Evolutionary conservation across 345 rosid species (phyloP), one percentile per base, ranked within the genome.

Genomic region (Diplotaxis tenuifolia): DNA sequence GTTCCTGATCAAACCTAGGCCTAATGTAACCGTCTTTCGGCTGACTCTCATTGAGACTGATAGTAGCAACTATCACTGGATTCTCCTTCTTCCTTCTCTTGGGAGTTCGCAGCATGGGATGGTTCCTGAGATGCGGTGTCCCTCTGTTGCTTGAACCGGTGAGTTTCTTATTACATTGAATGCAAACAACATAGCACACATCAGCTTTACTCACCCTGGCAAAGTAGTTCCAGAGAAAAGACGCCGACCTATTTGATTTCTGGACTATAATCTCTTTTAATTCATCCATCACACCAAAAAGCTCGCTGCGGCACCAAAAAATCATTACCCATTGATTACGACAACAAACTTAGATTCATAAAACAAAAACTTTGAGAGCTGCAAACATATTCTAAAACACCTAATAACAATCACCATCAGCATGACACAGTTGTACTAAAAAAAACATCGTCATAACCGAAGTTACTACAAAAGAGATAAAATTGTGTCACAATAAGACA

Each of bases 81-180:
- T 81, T 83, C 22, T 94, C 98, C 55, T 88, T 94, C 71, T 88
- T 89, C 88, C 84, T 88, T 81, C 78, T 86, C 74, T 94, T 94
- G 2, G 86, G 93, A 0, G 88, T 80, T 61, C 91, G 87, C 63
- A 94, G 80, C 89, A 94, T 83, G 62, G 91, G 84, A 83, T 94
- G 98, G 80, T 94, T 94, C 38, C 96, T 85, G 65, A 91, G 85
- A 81, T 91, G 98, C 15, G 98, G 89, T 12, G 98, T 94, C 40
- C 97, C 98, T 12, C 97, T 94, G 70, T 94, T 94, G 78, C 98
- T 94, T 9, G 97, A 94, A 14, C 98, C 98, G 50, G 97, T 94
- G 69, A 87, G 96, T 78, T 84, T 88, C 85, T 94, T 94, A 74
- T 91, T 86, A 67, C 98, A 94, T 32, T 91, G 96, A 32, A 86